A percentile compares a stretch with the other conserved stretches of the same genome.
Evolutionary conservation across 192 early-diverging fungal species (phyloP).

Genomic region (Coemansia biformis): DNA sequence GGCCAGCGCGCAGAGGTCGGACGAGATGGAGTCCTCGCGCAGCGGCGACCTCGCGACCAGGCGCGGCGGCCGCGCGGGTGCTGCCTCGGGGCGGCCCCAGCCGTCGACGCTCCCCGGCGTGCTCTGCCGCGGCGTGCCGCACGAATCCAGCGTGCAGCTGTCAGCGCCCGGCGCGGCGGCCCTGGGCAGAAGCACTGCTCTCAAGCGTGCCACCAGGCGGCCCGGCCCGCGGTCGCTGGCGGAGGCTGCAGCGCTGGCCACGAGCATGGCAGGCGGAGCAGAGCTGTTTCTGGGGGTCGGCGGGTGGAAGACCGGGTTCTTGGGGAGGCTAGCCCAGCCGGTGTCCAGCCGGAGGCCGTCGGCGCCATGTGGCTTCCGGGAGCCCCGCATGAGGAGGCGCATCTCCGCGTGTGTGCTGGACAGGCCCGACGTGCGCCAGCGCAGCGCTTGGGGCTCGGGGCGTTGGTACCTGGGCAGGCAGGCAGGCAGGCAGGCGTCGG

Average conservation of each 20-base stretch:
- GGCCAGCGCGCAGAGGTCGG: slow-evolving; percentile 36
- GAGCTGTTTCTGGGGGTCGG: slow-evolving; percentile 24
- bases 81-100: too few relatives aligned
- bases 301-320: slow-evolving; percentile 48
- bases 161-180: too few relatives aligned
- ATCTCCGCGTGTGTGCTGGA: not conserved
- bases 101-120: too few relatives aligned
- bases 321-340: slow-evolving; percentile 15
- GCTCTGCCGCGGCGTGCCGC: too few relatives aligned
- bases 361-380: slow-evolving; percentile 7
- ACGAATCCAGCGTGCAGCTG: too few relatives aligned
- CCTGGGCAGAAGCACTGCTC: slow-evolving; percentile 26
- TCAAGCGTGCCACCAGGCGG: slow-evolving; percentile 26
- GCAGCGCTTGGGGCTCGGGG: too few relatives aligned
- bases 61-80: slow-evolving; percentile 2
- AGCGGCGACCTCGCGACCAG: slow-evolving; percentile 39
- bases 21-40: slow-evolving; percentile 32
- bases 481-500: too few relatives aligned
- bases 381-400: slow-evolving; percentile 20
- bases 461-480: too few relatives aligned
- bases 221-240: slow-evolving; percentile 10
- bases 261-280: too few relatives aligned
- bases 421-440: too few relatives aligned
- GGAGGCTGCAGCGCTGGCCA: too few relatives aligned
- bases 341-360: not conserved